Evolutionary conservation across 345 rosid species (phyloP), one percentile per base, ranked within the genome.

Genomic region (Hypericum androsaemum): DNA sequence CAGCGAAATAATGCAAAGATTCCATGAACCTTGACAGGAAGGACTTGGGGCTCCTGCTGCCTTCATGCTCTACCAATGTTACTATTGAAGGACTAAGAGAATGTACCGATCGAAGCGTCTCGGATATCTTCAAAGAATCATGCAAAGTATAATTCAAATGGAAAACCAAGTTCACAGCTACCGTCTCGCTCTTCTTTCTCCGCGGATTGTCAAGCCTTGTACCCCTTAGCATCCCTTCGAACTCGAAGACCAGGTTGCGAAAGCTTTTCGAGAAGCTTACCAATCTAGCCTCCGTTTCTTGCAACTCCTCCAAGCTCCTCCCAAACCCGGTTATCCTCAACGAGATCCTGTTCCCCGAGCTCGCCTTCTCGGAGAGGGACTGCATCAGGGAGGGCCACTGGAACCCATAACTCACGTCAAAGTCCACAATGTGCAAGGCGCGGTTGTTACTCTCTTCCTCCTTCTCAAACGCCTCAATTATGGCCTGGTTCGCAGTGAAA

Each of bases 331-430:
- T 77, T 12, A 83, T 63, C 5, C 72, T 64, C 2, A 83, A 62
- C 0, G 78, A 77, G 8, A 75, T 66, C 7, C 67, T 57, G 35
- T 71, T 71, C 11, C 55, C 43, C 0, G 1, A 7, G 1, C 72
- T 64, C 0, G 84, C 80, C 59, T 76, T 80, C 8, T 83, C 90
- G 0, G 86, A 83, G 0, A 80, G 46, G 3, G 89, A 80, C 43
- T 83, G 89, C n/a, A 83, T 80, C 6, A 83, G 62, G 7, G 86
- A 83, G 12, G 89, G 89, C 89, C 89, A 80, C 4, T 83, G 86
- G 43, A 83, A 80, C 5, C 89, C 89, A 28, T 75, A 70, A 0
- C 75, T 77, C 46, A 75, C 75, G 12, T 80, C 83, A 16, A 83
- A 80, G 39, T 83, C 89, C 12, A 83, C 47, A 5, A 83, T 74